Base-by-base conservation (phyloP, 169 alveolate genomes). In the Ichthyophthirius multifiliis region DNA sequence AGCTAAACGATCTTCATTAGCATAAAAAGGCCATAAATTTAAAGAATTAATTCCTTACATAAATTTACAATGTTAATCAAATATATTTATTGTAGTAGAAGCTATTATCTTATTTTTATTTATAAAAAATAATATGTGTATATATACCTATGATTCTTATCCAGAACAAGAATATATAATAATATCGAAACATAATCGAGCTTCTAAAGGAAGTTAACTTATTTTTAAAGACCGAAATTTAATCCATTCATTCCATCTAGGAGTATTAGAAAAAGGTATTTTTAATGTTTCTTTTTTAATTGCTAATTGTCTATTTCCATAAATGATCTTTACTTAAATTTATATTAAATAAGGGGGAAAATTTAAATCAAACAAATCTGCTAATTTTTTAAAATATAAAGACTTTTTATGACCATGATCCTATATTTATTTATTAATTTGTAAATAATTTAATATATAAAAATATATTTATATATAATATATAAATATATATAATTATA, bases 21-120 rank as follows among this genome's bases (percentile, higher is more conserved):
- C 80, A 55, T 86, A 90, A 65, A 90, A 90, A 10, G 94, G 94
- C 94, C 94, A 90, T 10, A 90, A 35, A 78, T 87, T 90, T 7
- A 90, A 43, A 13, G 78, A 83, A 2, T 81, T 31, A 37, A 82
- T 37, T 15, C 94, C 94, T 30, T 86, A 80, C 16, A 81, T 71
- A 37, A 86, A 71, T 67, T 84, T 79, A 3, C 94, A 92, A n/a
- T 83, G 62, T 27, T 90, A 88, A 77, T 81, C 92, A 63, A 90
- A 90, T 18, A 83, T 31, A 31, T 86, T 82, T 18, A 75, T 43
- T 0, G 76, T 74, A 13, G 85, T 89, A n/a, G 90, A 82, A 0
- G 89, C 94, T n/a, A 90, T 86, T 18, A 73, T 43, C 62, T 81
- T 27, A 41, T 9, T 7, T 9, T 9, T 13, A 41, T 41, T 9